Conservation (phyloP, 805 yeast species). For the Candida tibetensis region DNA sequence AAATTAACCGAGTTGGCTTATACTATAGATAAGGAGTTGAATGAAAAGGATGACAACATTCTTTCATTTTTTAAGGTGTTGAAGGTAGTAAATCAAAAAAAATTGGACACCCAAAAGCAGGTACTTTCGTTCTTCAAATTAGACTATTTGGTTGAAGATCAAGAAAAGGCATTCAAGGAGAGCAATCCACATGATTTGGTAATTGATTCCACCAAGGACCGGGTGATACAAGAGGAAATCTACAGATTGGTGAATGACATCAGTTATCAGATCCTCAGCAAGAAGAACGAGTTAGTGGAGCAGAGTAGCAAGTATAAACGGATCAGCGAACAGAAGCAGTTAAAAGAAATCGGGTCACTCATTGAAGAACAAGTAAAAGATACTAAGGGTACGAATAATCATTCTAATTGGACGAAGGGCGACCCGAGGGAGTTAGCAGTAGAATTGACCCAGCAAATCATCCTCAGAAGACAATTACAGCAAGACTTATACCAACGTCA, state of each 20-base stretch:
- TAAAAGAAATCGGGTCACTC: not conserved
- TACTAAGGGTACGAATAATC: not conserved
- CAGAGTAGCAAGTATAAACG: slow-evolving; percentile 9
- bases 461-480: slow-evolving; percentile 18
- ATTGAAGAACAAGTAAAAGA: not conserved
- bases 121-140: slow-evolving; percentile 29
- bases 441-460: slow-evolving; percentile 26
- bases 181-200: slow-evolving; percentile 13
- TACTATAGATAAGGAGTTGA: slow-evolving; percentile 37
- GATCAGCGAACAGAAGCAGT: slow-evolving; percentile 12
- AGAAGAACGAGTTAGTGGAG: slow-evolving; percentile 27
- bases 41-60: slow-evolving; percentile 34
- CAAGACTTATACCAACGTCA: slow-evolving; percentile 18
- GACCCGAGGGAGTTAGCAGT: slow-evolving; percentile 14
- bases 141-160: slow-evolving; percentile 30
- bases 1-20: slow-evolving; percentile 38
- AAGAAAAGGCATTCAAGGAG: slow-evolving; percentile 14
- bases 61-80: slow-evolving; percentile 25
- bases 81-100: slow-evolving; percentile 21
- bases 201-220: slow-evolving; percentile 27
- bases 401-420: not conserved
- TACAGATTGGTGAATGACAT: slow-evolving; percentile 38
- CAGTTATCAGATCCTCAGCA: slow-evolving; percentile 32
- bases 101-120: slow-evolving; percentile 27
- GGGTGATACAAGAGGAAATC: slow-evolving; percentile 41